These are phyloP conservation scores for Marvania coccoides DNA, from an alignment of 139 green algal species.

Conservation along the genomic window DNA sequence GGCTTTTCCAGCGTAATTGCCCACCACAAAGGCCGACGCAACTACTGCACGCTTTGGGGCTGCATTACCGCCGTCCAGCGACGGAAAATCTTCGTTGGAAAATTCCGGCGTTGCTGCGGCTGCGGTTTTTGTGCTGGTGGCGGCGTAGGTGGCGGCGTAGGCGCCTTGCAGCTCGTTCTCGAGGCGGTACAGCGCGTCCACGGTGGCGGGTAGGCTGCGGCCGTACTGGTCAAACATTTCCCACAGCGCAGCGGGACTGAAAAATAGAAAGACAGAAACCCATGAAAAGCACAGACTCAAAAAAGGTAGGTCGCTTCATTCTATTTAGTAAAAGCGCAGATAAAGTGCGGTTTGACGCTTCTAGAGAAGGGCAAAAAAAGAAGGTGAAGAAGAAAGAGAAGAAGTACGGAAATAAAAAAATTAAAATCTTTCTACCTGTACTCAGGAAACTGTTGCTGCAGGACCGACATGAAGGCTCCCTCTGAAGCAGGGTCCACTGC, in stretches of 20 bases:
- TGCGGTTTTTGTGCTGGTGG: no score
- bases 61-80: neutral
- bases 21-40: neutral
- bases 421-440: no score
- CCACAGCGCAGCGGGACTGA: neutral
- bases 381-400: no score
- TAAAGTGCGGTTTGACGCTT: no score
- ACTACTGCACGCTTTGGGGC: neutral
- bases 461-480: constrained; percentile 23
- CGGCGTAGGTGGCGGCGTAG: no score
- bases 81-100: neutral
- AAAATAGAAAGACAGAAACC: no score
- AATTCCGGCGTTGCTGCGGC: neutral
- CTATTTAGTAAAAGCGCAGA: no score
- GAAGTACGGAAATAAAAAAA: no score
- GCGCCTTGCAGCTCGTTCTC: constrained; percentile 31
- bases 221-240: constrained; percentile 18
- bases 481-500: neutral
- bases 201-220: constrained; percentile 15
- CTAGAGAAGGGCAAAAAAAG: no score
- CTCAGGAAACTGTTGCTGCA: constrained; percentile 32
- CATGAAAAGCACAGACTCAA: no score
- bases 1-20: neutral
- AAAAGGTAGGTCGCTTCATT: no score
- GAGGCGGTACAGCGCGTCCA: constrained; percentile 28